Base-by-base conservation (phyloP, 1,139 yeast genomes). In the Saccharomyces hybrid region DNA sequence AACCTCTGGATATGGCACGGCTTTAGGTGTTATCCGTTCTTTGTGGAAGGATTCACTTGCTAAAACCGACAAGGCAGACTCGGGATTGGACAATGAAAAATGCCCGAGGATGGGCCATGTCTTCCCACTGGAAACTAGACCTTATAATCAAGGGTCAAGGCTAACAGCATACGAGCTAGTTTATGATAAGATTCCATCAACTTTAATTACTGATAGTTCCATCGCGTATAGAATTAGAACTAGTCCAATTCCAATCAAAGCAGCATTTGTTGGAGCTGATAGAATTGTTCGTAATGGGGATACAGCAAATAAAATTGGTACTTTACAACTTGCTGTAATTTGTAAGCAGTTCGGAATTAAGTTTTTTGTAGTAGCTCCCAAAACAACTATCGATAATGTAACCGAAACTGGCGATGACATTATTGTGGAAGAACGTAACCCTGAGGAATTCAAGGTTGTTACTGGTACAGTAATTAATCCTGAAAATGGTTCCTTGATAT, bases 211-310 rank as follows among this genome's bases (percentile, higher is more conserved):
- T 29, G 99, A 93, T 67, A 87, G 90, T 57, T 91, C 93, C 93
- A 95, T 88, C 1, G 82, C 96, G 0, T 84, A 95, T 38, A 76
- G 90, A 56, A 76, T 91, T 52, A 65, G 69, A 5, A 65, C 74
- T 0, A 62, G 71, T 55, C 55, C 58, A 31, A 59, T 84, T 78
- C 66, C 95, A 46, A 81, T 93, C 54, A 86, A 86, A 68, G 88
- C 90, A 51, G 85, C 91, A 31, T 88, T 93, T 53, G 98, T 88
- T n/a, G 99, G 99, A 48, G 97, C 98, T n/a, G 99, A 93, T 69
- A 80, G 99, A 69, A 86, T 93, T 41, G 97, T 91, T 2, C 75
- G 77, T 49, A 87, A 90, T 70, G 99, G 99, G 55, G 99, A 93
- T 67, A 83, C 97, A 27, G 98, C 98, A 1, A 93, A 93, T 73